Conservation (phyloP, 495 filamentous ascomycete genomes). For the Daldinia concentrica region DNA sequence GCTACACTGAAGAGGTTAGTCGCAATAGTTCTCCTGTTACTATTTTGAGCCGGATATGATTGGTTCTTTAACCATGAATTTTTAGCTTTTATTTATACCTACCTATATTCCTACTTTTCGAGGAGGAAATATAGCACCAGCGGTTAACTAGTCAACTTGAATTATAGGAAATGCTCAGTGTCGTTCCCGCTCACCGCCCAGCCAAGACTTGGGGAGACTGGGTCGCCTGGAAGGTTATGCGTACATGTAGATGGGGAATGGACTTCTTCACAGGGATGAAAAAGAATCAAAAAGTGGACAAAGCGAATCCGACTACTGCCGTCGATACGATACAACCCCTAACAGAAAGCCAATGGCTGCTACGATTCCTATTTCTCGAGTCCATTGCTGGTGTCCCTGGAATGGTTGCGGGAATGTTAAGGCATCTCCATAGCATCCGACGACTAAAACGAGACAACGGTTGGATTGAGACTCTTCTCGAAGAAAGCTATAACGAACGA, state of each 20-base stretch:
- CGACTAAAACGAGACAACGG: slow-evolving; percentile 92
- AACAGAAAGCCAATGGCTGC: slow-evolving; percentile 65
- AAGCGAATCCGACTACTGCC: slow-evolving; percentile 56
- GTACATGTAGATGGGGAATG: slow-evolving; percentile 54
- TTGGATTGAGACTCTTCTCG: slow-evolving; percentile 96
- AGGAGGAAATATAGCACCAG: background rate
- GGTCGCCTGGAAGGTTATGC: slow-evolving; percentile 58
- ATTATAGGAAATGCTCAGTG: slow-evolving; percentile 52
- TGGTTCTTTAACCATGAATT: background rate
- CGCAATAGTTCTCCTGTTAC: background rate
- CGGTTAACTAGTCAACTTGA: slow-evolving; percentile 17
- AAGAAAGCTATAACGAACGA: slow-evolving; percentile 94
- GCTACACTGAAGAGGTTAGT: slow-evolving; percentile 58
- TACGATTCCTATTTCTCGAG: slow-evolving; percentile 91
- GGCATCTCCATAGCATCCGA: slow-evolving; percentile 84
- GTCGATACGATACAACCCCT: slow-evolving; percentile 55
- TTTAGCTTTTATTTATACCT: background rate
- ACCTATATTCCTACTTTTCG: background rate
- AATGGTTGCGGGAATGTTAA: slow-evolving; percentile 94
- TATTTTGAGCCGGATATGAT: background rate
- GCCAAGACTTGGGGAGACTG: slow-evolving; percentile 53
- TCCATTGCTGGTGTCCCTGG: slow-evolving; percentile 94
- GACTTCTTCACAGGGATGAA: slow-evolving; percentile 58
- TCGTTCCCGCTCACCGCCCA: slow-evolving; percentile 52
- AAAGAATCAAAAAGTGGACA: slow-evolving; percentile 56